Conservation (phyloP, 1,284 basidiomycete genomes). For the Phylloporus sp. region DNA sequence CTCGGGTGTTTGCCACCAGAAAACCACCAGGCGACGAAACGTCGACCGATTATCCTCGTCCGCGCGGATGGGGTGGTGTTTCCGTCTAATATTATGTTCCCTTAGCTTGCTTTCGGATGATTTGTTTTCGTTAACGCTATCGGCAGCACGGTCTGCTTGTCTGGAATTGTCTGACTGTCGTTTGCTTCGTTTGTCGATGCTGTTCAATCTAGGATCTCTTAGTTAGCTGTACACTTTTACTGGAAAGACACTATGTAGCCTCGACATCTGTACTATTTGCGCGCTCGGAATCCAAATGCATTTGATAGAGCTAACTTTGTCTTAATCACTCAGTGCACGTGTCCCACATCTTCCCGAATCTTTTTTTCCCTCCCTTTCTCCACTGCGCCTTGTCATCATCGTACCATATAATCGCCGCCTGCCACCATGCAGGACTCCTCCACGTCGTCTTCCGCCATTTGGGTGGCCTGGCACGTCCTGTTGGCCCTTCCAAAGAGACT, state of each 20-base stretch:
- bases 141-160: slow-evolving; percentile 40
- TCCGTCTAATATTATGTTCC: slow-evolving; percentile 88
- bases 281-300: slow-evolving; percentile 29
- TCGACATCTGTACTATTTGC: slow-evolving; percentile 34
- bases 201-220: slow-evolving; percentile 43
- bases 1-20: slow-evolving; percentile 79
- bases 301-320: no score
- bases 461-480: slow-evolving; percentile 18
- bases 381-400: slow-evolving; percentile 26
- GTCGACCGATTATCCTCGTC: slow-evolving; percentile 84
- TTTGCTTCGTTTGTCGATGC: slow-evolving; percentile 29
- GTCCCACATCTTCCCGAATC: slow-evolving; percentile 12
- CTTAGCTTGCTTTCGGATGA: slow-evolving; percentile 50
- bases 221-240: slow-evolving; percentile 41
- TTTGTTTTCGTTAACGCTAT: slow-evolving; percentile 37
- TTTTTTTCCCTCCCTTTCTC: slow-evolving; percentile 25
- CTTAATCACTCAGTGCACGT: slow-evolving; percentile 21
- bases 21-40: slow-evolving; percentile 64
- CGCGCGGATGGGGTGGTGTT: slow-evolving; percentile 91
- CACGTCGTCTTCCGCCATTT: slow-evolving; percentile 17
- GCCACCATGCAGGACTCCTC: slow-evolving; percentile 7
- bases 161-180: slow-evolving; percentile 31
- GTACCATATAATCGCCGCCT: slow-evolving; percentile 13
- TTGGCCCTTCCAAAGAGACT: slow-evolving; percentile 34
- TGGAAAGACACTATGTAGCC: slow-evolving; percentile 43